phyloP scores from a whole-genome alignment of 345 rosid genomes.

The Arabidopsis suecica region DNA sequence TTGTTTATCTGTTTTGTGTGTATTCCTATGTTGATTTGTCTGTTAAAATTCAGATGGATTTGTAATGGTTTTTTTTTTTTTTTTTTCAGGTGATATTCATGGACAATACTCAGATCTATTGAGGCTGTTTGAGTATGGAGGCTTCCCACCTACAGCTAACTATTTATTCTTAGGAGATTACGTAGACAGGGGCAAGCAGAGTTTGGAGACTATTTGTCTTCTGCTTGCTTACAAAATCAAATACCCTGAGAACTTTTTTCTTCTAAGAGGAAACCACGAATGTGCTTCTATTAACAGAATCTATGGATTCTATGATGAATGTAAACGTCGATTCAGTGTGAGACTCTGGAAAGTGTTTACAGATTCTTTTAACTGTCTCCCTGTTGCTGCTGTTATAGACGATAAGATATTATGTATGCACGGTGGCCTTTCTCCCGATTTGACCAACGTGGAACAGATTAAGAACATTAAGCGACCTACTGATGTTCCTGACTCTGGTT shows the following conservation, averaged over 20 bases:
- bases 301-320: constrained; percentile 94
- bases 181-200: constrained; percentile 95
- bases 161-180: constrained; percentile 90
- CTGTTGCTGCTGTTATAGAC: constrained; percentile 92
- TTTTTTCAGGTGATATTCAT: constrained; percentile 80
- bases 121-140: constrained; percentile 89
- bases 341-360: constrained; percentile 88
- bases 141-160: constrained; percentile 88
- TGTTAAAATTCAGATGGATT: constrained; percentile 4
- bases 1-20: constrained; percentile 4
- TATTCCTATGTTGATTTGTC: constrained; percentile 8
- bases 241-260: constrained; percentile 87
- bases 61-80: constrained; percentile 30
- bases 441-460: constrained; percentile 75
- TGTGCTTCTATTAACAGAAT: constrained; percentile 91
- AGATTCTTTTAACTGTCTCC: constrained; percentile 92
- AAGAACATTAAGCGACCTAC: constrained; percentile 72
- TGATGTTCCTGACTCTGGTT: constrained; percentile 90
- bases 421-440: constrained; percentile 91
- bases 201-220: constrained; percentile 93
- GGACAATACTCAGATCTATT: constrained; percentile 89
- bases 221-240: constrained; percentile 91
- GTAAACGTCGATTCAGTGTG: constrained; percentile 84
- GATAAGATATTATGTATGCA: constrained; percentile 96
- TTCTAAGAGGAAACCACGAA: constrained; percentile 90